A percentile compares a stretch with the other conserved stretches of the same genome.
These are phyloP conservation scores for Termitomyces sp. DNA, from an alignment of 768 basidiomycete species.

Conservation along the genomic window DNA sequence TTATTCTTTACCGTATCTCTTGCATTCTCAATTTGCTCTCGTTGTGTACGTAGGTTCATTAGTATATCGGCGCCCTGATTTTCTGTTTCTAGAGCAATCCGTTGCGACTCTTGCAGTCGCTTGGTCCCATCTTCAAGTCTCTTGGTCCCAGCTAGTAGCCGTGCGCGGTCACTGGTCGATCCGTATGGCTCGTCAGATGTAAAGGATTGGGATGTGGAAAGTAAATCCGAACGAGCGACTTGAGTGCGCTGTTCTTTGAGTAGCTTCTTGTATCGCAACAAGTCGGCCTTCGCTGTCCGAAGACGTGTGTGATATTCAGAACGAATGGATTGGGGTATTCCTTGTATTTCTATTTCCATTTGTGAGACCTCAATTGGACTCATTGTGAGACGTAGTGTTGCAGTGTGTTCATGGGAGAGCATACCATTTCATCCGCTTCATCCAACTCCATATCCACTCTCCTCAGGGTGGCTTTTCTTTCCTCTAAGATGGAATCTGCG, in stretches of 20 bases:
- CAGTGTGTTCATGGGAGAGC: background rate
- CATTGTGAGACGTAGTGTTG: slow-evolving; percentile 2
- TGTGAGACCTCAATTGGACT: slow-evolving; percentile 72
- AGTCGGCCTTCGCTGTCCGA: slow-evolving; percentile 67
- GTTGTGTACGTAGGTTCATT: slow-evolving; percentile 75
- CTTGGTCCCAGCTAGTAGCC: slow-evolving; percentile 75
- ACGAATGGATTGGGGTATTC: slow-evolving; percentile 84
- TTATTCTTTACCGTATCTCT: slow-evolving; percentile 68
- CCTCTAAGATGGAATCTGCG: slow-evolving; percentile 48
- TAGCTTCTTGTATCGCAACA: slow-evolving; percentile 78
- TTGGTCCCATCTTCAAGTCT: slow-evolving; percentile 81
- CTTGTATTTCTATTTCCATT: slow-evolving; percentile 98
- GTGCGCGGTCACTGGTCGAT: slow-evolving; percentile 65
- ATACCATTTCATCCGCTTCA: slow-evolving; percentile 96
- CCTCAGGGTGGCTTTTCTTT: slow-evolving; percentile 74
- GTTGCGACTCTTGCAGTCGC: slow-evolving; percentile 85
- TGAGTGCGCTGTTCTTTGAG: slow-evolving; percentile 70
- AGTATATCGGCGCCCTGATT: slow-evolving; percentile 93
- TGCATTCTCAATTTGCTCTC: slow-evolving; percentile 94
- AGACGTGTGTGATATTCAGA: slow-evolving; percentile 75
- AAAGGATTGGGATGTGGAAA: slow-evolving; percentile 46
- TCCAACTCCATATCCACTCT: slow-evolving; percentile 94
- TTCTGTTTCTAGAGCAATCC: slow-evolving; percentile 94
- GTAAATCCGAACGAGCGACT: slow-evolving; percentile 74
- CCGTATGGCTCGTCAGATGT: slow-evolving; percentile 82